phyloP scores from a whole-genome alignment of 257 asterid genomes.

The Scutellaria galericulata region DNA sequence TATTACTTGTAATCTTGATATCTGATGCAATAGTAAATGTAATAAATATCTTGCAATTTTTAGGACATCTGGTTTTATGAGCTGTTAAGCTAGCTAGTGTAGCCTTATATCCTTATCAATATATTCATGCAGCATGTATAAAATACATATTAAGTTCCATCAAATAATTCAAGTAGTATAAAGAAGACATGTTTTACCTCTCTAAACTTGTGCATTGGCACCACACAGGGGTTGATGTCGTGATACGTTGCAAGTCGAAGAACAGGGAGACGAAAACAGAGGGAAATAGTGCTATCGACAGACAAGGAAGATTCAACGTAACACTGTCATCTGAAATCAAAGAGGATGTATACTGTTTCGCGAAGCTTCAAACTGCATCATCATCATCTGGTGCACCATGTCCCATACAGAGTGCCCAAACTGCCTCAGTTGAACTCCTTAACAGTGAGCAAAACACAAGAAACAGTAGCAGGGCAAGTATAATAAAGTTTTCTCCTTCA shows the following conservation, averaged over 20 bases:
- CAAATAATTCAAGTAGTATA: too few relatives aligned
- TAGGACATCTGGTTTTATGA: neutral
- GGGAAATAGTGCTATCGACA: constrained; percentile 38
- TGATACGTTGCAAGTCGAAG: constrained; percentile 40
- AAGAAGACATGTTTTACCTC: too few relatives aligned
- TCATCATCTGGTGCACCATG: constrained; percentile 34
- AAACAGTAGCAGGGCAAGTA: neutral
- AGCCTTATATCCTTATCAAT: neutral
- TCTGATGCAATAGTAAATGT: neutral
- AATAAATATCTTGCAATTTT: neutral
- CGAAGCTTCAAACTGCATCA: constrained; percentile 42
- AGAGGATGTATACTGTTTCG: constrained; percentile 36
- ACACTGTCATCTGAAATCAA: constrained; percentile 37
- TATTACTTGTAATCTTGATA: neutral
- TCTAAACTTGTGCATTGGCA: constrained; percentile 7
- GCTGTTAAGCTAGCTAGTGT: neutral
- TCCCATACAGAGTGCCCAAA: constrained; percentile 36
- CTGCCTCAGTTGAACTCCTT: constrained; percentile 39
- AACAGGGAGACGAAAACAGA: constrained; percentile 33
- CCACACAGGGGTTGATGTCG: constrained; percentile 40
- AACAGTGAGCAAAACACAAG: constrained; percentile 15
- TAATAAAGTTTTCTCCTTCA: constrained; percentile 42
- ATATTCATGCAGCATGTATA: neutral
- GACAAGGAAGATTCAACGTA: constrained; percentile 45
- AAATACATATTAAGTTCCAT: too few relatives aligned